These are phyloP conservation scores for Picochlorum sp. DNA, from an alignment of 139 green algal species.

Conservation along the genomic window DNA sequence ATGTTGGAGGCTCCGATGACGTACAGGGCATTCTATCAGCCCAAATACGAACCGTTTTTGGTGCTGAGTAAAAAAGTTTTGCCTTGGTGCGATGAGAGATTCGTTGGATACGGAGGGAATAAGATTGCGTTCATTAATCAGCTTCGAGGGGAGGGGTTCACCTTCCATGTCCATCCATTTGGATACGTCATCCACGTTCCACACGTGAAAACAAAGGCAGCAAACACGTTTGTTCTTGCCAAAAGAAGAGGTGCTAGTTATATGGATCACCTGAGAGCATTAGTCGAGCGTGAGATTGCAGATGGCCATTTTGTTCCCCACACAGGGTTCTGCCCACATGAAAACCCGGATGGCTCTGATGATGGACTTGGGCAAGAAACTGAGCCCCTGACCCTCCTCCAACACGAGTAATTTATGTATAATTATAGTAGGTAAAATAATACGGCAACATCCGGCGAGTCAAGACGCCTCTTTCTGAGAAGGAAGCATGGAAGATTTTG, in stretches of 20 bases:
- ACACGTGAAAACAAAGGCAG: conserved; percentile 14
- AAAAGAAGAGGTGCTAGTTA: conserved; percentile 5
- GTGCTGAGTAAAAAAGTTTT: conserved; percentile 3
- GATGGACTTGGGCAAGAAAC: no score
- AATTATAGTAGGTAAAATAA: no score
- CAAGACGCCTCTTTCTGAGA: no score
- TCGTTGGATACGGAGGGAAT: conserved; percentile 13
- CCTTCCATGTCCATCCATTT: conserved; percentile 16
- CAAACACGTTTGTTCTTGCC: conserved; percentile 7
- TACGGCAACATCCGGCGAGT: no score
- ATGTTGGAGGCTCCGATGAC: neutral
- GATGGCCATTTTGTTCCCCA: conserved; percentile 2
- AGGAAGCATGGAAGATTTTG: no score
- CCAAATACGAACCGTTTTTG: conserved; percentile 11
- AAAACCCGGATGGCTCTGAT: neutral
- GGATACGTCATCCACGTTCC: conserved; percentile 11
- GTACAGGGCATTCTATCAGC: conserved; percentile 5
- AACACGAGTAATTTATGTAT: no score
- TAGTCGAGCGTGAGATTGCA: conserved; percentile 5
- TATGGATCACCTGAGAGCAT: conserved; percentile 7
- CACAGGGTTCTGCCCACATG: conserved; percentile 8
- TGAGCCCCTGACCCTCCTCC: no score
- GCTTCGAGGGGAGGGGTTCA: conserved; percentile 3
- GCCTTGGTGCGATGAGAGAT: conserved; percentile 9
- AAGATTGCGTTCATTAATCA: conserved; percentile 15